Conservation (phyloP, 2,329 filamentous ascomycete genomes). For the Colletotrichum neosansevieriae region DNA sequence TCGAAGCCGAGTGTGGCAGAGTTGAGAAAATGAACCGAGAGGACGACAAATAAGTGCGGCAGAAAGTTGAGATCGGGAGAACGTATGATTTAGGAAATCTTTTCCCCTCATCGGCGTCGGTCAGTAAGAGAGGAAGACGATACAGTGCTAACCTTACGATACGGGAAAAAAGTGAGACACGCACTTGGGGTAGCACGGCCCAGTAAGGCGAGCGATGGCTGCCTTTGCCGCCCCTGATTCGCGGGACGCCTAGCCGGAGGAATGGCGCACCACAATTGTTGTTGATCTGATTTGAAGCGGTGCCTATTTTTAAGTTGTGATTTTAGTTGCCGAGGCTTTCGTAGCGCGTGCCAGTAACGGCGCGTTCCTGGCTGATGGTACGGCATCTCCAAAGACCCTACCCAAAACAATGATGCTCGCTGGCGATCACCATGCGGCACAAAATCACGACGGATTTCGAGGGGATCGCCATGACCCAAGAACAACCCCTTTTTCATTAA, state of each 20-base stretch:
- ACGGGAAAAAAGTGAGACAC: background rate
- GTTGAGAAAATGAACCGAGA: no score
- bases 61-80: background rate
- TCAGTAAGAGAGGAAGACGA: background rate
- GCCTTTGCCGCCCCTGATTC: slow-evolving; percentile 1
- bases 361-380: background rate
- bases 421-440: no score
- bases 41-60: no score
- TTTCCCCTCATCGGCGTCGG: background rate
- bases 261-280: background rate
- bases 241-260: background rate
- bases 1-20: background rate
- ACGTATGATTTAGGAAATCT: slow-evolving; percentile 1
- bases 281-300: background rate
- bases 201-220: background rate
- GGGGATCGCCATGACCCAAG: background rate
- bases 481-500: slow-evolving; percentile 19
- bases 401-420: no score
- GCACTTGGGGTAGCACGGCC: background rate
- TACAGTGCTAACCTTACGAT: fast-evolving
- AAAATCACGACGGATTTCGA: background rate
- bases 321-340: background rate
- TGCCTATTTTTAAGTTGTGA: background rate
- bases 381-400: no score
- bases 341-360: background rate